phyloP scores from a whole-genome alignment of 202 grass and related monocot genomes.

The Hordeum pubiflorum region DNA sequence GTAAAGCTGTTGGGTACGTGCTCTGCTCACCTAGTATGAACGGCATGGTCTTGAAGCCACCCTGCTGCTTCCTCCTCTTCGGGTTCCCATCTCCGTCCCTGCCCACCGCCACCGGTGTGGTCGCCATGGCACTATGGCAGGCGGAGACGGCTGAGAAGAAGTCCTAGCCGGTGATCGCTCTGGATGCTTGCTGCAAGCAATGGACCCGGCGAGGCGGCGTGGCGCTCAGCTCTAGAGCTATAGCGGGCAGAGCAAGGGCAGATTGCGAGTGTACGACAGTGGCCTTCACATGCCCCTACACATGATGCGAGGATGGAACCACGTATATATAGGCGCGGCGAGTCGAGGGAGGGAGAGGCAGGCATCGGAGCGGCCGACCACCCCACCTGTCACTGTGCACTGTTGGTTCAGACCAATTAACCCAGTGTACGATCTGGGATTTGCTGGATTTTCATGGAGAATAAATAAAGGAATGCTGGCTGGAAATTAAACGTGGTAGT shows the following conservation, averaged over 20 bases:
- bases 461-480: background rate
- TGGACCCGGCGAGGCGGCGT: background rate
- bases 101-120: background rate
- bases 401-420: background rate
- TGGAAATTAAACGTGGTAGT: background rate
- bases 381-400: background rate
- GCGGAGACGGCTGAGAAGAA: background rate
- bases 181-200: background rate
- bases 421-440: background rate
- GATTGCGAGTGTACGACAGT: background rate
- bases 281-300: slow-evolving; percentile 18
- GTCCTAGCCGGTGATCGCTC: background rate
- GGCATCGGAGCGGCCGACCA: background rate
- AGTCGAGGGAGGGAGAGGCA: background rate
- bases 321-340: slow-evolving; percentile 14
- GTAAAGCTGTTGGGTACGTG: too few species aligned
- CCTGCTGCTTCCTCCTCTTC: slow-evolving; percentile 40
- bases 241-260: background rate
- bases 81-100: slow-evolving; percentile 6
- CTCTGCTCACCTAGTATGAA: slow-evolving; percentile 57
- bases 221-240: background rate
- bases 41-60: slow-evolving; percentile 75
- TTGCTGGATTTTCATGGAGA: background rate
- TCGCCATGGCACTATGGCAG: background rate
- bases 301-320: background rate